Evolutionary conservation across 768 basidiomycete species (phyloP).

Genomic region (Nevesoporus exiguus): DNA sequence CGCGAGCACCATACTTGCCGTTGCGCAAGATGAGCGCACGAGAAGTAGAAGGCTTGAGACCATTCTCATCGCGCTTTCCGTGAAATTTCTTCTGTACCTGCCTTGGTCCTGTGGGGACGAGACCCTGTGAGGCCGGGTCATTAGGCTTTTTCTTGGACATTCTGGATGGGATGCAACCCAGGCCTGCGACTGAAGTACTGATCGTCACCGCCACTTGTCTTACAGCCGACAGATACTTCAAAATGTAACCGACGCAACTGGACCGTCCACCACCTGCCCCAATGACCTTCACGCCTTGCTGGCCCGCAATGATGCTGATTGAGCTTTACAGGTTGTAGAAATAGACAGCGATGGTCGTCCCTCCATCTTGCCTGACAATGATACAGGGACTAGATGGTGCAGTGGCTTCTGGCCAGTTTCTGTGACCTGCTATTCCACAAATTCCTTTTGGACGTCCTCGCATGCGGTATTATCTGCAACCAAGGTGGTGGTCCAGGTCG

Average conservation of each 20-base stretch:
- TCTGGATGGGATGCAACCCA: background rate
- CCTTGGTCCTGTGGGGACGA: slow-evolving; percentile 55
- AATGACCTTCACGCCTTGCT: too few relatives aligned
- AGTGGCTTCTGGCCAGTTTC: slow-evolving; percentile 76
- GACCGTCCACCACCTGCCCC: too few relatives aligned
- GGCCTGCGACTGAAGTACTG: too few relatives aligned
- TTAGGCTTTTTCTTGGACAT: slow-evolving; percentile 35
- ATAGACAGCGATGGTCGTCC: too few relatives aligned
- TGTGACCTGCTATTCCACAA: slow-evolving; percentile 85
- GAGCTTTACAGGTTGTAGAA: too few relatives aligned
- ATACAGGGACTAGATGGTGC: slow-evolving; percentile 69
- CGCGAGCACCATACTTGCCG: slow-evolving; percentile 68
- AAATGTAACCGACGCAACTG: too few relatives aligned
- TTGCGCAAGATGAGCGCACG: slow-evolving; percentile 73
- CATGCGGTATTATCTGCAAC: slow-evolving; percentile 69
- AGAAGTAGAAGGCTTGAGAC: slow-evolving; percentile 60
- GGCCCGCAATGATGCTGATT: too few relatives aligned
- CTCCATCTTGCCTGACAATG: slow-evolving; percentile 8
- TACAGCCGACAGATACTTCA: too few relatives aligned
- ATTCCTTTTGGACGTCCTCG: slow-evolving; percentile 96
- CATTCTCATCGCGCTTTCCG: slow-evolving; percentile 46
- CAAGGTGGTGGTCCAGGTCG: slow-evolving; percentile 80
- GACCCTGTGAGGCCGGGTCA: slow-evolving; percentile 32
- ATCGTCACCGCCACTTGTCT: slow-evolving; percentile 1
- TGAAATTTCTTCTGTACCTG: slow-evolving; percentile 39